Evolutionary conservation across 2,329 filamentous ascomycete genomes (phyloP).

Genomic region (Cadophora luteo-olivacea): DNA sequence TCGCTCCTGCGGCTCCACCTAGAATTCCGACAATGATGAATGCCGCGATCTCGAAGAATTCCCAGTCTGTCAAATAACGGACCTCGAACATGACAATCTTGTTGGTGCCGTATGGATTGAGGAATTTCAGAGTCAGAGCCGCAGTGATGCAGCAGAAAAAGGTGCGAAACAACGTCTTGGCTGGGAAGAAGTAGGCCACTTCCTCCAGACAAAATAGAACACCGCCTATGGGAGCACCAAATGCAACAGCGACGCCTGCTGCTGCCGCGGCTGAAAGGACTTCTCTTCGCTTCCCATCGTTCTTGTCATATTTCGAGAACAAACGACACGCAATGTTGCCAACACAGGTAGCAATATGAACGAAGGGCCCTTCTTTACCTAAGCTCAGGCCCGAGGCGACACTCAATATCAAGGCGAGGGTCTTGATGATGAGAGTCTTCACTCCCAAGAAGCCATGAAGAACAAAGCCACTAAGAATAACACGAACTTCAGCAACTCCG

Average conservation of each 20-base stretch:
- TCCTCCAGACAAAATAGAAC: constrained; percentile 95
- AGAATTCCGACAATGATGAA: constrained; percentile 88
- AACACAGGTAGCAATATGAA: constrained; percentile 95
- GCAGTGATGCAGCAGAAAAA: constrained; percentile 98
- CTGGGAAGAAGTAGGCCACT: constrained; percentile 96
- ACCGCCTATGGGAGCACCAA: constrained; percentile 88
- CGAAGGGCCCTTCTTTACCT: constrained; percentile 91
- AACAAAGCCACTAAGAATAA: constrained; percentile 97
- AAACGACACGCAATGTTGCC: constrained; percentile 94
- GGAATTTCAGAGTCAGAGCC: constrained; percentile 88
- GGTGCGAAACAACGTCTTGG: constrained; percentile 94
- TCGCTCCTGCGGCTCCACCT: constrained; percentile 82
- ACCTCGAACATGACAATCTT: constrained; percentile 98
- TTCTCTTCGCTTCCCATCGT: constrained; percentile 93
- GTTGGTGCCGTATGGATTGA: constrained; percentile 93
- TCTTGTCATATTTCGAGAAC: constrained; percentile 92
- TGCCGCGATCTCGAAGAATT: constrained; percentile 85
- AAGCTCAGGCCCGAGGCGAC: constrained; percentile 92
- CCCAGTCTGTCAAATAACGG: constrained; percentile 88
- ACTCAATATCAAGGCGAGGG: constrained; percentile 80
- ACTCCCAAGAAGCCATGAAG: constrained; percentile 93
- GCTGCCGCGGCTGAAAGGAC: constrained; percentile 92
- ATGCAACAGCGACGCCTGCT: constrained; percentile 91
- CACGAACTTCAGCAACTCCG: constrained; percentile 95
- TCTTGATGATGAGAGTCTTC: constrained; percentile 86